Percentiles rank a stretch among this genome's conserved stretches.
Conservation (phyloP, 2,329 filamentous ascomycete genomes). For the Stagonosporopsis vannaccii region DNA sequence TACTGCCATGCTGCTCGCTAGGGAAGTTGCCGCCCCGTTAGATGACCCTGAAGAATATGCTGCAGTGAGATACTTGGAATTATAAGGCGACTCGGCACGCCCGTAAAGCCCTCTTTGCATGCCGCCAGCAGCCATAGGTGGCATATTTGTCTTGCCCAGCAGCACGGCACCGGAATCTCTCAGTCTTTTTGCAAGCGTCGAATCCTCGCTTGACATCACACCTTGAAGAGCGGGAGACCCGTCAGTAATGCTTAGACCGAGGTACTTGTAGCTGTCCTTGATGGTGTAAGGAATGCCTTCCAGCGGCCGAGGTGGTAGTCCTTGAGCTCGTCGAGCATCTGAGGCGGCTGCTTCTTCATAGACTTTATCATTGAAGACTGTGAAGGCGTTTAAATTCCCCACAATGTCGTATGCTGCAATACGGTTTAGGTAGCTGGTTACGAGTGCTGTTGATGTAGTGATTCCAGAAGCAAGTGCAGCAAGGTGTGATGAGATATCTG, state of each 20-base stretch:
- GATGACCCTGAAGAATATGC: conserved; percentile 66
- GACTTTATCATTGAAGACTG: conserved; percentile 56
- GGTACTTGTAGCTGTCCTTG: conserved; percentile 65
- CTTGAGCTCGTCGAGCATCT: conserved; percentile 54
- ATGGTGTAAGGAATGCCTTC: conserved; percentile 66
- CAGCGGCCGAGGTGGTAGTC: conserved; percentile 49
- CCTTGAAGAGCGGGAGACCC: conserved; percentile 64
- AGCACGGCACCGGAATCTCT: conserved; percentile 60
- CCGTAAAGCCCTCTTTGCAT: conserved; percentile 66
- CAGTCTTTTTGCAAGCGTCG: conserved; percentile 58
- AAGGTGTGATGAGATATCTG: conserved; percentile 55
- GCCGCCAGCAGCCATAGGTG: conserved; percentile 65
- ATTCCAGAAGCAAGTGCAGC: conserved; percentile 51
- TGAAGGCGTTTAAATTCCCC: conserved; percentile 57
- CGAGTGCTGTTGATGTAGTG: conserved; percentile 56
- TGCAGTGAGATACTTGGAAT: conserved; percentile 60
- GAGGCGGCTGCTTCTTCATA: conserved; percentile 58
- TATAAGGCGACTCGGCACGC: conserved; percentile 65
- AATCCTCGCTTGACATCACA: conserved; percentile 61
- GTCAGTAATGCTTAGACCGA: conserved; percentile 60
- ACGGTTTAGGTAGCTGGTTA: conserved; percentile 56
- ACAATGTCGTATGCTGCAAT: conserved; percentile 57
- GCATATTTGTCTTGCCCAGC: conserved; percentile 66
- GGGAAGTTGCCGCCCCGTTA: conserved; percentile 62
- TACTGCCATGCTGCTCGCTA: conserved; percentile 58